Evolutionary conservation across 495 filamentous ascomycete species (phyloP).

Genomic region (Cladorrhinum samala): DNA sequence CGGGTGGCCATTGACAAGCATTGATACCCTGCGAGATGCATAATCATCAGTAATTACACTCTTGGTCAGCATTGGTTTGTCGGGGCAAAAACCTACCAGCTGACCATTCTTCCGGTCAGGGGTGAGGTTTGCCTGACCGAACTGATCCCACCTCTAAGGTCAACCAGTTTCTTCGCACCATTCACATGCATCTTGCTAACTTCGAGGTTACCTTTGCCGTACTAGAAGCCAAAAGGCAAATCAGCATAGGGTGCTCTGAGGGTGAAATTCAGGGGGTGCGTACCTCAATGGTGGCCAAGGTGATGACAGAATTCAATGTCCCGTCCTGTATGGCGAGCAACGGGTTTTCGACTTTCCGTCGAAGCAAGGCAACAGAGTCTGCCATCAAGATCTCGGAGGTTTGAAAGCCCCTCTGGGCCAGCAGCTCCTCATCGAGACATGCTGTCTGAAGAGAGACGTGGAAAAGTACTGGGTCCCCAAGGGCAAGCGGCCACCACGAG

Average conservation of each 20-base stretch:
- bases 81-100: constrained; percentile 40
- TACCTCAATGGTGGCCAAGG: constrained; percentile 47
- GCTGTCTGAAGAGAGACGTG: constrained; percentile 50
- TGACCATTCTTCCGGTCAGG: constrained; percentile 47
- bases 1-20: constrained; percentile 43
- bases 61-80: no score
- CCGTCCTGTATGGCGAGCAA: constrained; percentile 46
- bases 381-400: constrained; percentile 46
- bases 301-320: constrained; percentile 50
- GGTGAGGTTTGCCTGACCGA: constrained; percentile 42
- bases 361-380: constrained; percentile 43
- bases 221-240: constrained; percentile 26
- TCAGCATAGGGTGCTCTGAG: not conserved
- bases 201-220: constrained; percentile 43
- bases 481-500: constrained; percentile 50
- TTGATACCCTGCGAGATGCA: constrained; percentile 50
- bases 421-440: constrained; percentile 45
- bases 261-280: constrained; percentile 9
- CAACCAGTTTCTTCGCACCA: constrained; percentile 42
- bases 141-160: constrained; percentile 43
- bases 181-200: constrained; percentile 43
- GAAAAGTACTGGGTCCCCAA: constrained; percentile 47
- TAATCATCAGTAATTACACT: no score
- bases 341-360: constrained; percentile 37
- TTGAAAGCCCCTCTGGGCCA: constrained; percentile 42